Evolutionary conservation across 495 filamentous ascomycete species (phyloP), one percentile per base, ranked within the genome.

Genomic region (Zalerion maritima): DNA sequence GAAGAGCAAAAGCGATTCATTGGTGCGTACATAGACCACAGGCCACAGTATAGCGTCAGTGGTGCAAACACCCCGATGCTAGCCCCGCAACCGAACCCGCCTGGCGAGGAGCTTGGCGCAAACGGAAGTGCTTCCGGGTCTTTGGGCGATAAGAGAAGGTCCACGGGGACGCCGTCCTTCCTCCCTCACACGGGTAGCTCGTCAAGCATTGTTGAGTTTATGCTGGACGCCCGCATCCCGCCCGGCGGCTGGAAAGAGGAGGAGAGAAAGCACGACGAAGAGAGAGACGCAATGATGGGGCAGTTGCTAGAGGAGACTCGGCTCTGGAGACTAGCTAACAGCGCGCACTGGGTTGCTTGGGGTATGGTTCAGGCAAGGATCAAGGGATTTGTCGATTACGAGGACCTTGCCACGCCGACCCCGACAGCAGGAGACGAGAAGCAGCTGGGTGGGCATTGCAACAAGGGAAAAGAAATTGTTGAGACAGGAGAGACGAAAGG

Each of bases 271-370:
- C 55, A 59, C 14, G 78, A 85, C 27, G 61, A 70, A 24, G 58
- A 57, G 5, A 43, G 58, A 0, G 80, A 86, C 24, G 52, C 59
- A 6, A 68, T 79, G 36, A 61, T 91, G 5, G 55, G 71, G 18
- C 64, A 62, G 30, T 58, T 96, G 16, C 45, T 91, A 39, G 67
- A 74, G 16, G 83, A 96, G 55, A 72, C 80, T 6, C 58, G 71
- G 14, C 58, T 87, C 22, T 99, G 91, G 91, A 70, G 87, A 3
- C 63, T 78, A 2, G 80, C 83, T 3, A 84, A 83, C 49, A 79
- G 76, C 12, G 86, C 82, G 2, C 75, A 84, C 48, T 99, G 91
- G 91, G 73, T 85, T 15, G 80, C 81, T 1, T 99, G 91, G 89
- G 89, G 89, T 16, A 81, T 94, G 26, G 76, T 96, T 29, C 91